Percentiles rank a stretch among this genome's conserved stretches.
phyloP scores from a whole-genome alignment of 164 flowering plant species.

The Liriodendron chinense region DNA sequence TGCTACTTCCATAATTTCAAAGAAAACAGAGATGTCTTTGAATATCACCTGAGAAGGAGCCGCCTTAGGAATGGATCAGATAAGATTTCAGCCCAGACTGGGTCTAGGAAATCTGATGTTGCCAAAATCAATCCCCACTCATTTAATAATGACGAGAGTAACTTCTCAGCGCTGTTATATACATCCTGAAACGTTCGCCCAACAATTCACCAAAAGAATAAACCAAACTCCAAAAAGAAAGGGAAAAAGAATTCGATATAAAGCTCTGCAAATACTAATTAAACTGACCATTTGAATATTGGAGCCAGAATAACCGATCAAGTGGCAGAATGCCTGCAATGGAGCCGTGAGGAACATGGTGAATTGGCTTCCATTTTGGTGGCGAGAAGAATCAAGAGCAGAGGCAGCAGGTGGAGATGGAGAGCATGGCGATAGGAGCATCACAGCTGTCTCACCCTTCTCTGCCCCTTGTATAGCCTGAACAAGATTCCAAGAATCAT shows the following conservation, averaged over 20 bases:
- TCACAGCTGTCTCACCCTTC: slow-evolving; percentile 75
- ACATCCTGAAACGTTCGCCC: slow-evolving; percentile 45
- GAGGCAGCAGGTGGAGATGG: slow-evolving; percentile 34
- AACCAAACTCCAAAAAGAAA: neutral
- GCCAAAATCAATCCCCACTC: slow-evolving; percentile 70
- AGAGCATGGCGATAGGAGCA: slow-evolving; percentile 75
- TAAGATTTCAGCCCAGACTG: slow-evolving; percentile 80
- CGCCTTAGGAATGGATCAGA: slow-evolving; percentile 86
- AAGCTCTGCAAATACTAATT: neutral
- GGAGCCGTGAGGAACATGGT: slow-evolving; percentile 89
- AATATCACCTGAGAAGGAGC: slow-evolving; percentile 66
- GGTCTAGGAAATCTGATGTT: slow-evolving; percentile 57
- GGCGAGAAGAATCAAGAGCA: slow-evolving; percentile 44
- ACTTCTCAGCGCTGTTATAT: slow-evolving; percentile 53
- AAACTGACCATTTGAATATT: slow-evolving; percentile 59
- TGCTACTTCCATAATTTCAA: too few relatives aligned
- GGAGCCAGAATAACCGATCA: slow-evolving; percentile 69
- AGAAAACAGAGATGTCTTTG: neutral
- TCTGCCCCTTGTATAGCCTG: slow-evolving; percentile 75
- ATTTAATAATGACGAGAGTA: slow-evolving; percentile 61
- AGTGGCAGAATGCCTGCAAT: slow-evolving; percentile 74
- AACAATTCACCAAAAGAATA: neutral
- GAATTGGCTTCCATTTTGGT: slow-evolving; percentile 67
- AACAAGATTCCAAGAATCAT: neutral
- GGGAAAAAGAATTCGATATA: neutral